Percentiles rank a stretch among this genome's conserved stretches.
Conservation (phyloP, 352 stramenopile genomes). For the Globisporangium carolinianum region DNA sequence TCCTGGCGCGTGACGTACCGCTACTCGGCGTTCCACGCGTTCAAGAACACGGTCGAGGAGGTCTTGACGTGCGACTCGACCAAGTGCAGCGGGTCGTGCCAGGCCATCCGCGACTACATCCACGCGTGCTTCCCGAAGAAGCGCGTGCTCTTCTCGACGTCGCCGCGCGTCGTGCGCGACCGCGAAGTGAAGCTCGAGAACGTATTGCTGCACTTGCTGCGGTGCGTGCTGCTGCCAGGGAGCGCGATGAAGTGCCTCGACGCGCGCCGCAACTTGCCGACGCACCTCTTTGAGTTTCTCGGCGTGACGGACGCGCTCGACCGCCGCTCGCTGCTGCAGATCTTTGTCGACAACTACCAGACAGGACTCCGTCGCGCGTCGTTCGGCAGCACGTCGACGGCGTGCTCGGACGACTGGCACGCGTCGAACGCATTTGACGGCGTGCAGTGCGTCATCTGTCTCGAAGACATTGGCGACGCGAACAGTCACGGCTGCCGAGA, state of each 20-base stretch:
- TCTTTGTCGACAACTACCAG: conserved; percentile 62
- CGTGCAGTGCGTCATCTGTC: conserved; percentile 12
- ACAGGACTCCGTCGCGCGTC: conserved; percentile 19
- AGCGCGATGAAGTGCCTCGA: conserved; percentile 64
- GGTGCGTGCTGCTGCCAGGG: conserved; percentile 15
- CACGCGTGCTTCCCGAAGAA: conserved; percentile 43
- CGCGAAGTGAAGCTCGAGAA: too few relatives aligned
- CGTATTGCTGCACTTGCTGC: too few relatives aligned
- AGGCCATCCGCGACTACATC: conserved; percentile 62
- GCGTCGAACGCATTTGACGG: too few relatives aligned
- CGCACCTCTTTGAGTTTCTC: conserved; percentile 55
- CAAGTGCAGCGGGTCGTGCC: conserved; percentile 58
- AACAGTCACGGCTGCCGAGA: conserved; percentile 4
- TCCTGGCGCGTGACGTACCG: conserved; percentile 49
- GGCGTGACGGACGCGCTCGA: conserved; percentile 41
- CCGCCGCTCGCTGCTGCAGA: conserved; percentile 55
- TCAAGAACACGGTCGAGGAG: conserved; percentile 41
- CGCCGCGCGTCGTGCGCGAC: too few relatives aligned
- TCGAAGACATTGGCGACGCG: conserved; percentile 10
- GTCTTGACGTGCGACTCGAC: conserved; percentile 41
- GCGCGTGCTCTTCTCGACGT: too few relatives aligned
- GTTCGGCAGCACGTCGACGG: conserved; percentile 5
- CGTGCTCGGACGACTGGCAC: conserved; percentile 10
- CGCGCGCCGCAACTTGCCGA: conserved; percentile 37
- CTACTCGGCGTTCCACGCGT: conserved; percentile 55